Evolutionary conservation across 805 yeast genomes (phyloP), one percentile per base, ranked within the genome.

Genomic region (Saturnispora dispora): DNA sequence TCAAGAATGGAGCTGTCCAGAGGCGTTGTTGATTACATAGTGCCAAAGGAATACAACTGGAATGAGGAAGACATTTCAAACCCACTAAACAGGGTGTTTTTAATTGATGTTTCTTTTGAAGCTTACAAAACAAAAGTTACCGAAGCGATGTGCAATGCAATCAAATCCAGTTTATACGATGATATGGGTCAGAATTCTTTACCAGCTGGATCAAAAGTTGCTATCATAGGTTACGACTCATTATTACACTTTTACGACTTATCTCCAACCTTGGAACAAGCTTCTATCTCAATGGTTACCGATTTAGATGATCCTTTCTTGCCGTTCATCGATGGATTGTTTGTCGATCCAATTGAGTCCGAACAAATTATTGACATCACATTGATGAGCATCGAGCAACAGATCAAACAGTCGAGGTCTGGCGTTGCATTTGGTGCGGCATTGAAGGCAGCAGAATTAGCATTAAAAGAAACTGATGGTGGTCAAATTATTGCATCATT

Each of bases 1-100:
- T 69, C 71, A 42, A 74, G 89, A 46, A 90, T 95, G 0, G 98
- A 91, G 61, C 71, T 91, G 46, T 79, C 77, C 55, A 76, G 72
- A 44, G 97, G 98, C 15, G 86, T 89, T 11, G 89, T 88, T 55
- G 99, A 93, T 59, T 78, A 87, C 54, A 64, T 81, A 5, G 96
- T 88, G 3, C 95, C 96, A 2, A 67, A 72, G 15, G 79, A 76
- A 43, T 91, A 88, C 65, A 82, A 86, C 65, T 69, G 73, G 27
- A 69, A 74, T 35, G 55, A 53, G 32, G 28, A 46, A 7, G 50
- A 50, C 4, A 43, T 35, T 9, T 32, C 43, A 3, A 22, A 32
- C 6, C 46, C 55, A 9, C 27, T 57, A 4, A 52, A 55, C 39
- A 53, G 59, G 66, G 17, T 79, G 83, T 2, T 67, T 87, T 52